Base-by-base conservation (phyloP, 73 alveolate genomes). In the Blepharisma japonicum region DNA sequence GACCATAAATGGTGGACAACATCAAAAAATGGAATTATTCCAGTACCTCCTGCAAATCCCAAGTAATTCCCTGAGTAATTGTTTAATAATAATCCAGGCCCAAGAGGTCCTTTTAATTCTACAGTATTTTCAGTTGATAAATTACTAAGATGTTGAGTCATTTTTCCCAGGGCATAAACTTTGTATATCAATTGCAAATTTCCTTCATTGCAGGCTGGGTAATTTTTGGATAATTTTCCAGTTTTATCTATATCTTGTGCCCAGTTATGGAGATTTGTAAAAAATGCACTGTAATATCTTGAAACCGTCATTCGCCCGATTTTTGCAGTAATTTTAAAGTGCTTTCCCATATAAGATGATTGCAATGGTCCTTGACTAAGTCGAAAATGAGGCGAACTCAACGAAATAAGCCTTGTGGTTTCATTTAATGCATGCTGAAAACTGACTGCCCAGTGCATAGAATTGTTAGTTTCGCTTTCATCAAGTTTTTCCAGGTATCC, bases 21-120 rank as follows among this genome's bases (percentile, higher is more conserved):
- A 25, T 61, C 74, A 1, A 61, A 25, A 25, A 61, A 61, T 14
- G 74, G 74, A 61, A 61, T 39, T 20, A 61, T n/a, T 61, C 74
- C 74, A 61, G 74, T 61, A 5, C 74, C 74, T 61, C 74, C 74
- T 14, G 49, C 74, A 61, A 61, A 25, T 20, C 47, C 74, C 2
- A 61, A 9, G 23, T 61, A 61, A 61, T 61, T 61, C 46, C 74
- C 74, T 18, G 14, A 8, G 18, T 14, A 61, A 61, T 39, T 61
- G 50, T 25, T n/a, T 9, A 61, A 9, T 39, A 61, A 20, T 25
- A 61, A 25, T 8, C 74, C 74, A 61, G 74, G 74, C 14, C 74
- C 74, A 14, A 61, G 74, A 9, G 74, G 74, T 1, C 74, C 74
- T 61, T 25, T 14, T 9, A 61, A 9, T 61, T 14, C 11, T 14